Evolutionary conservation across 768 basidiomycete species (phyloP).

Genomic region (Suillus weaverae): DNA sequence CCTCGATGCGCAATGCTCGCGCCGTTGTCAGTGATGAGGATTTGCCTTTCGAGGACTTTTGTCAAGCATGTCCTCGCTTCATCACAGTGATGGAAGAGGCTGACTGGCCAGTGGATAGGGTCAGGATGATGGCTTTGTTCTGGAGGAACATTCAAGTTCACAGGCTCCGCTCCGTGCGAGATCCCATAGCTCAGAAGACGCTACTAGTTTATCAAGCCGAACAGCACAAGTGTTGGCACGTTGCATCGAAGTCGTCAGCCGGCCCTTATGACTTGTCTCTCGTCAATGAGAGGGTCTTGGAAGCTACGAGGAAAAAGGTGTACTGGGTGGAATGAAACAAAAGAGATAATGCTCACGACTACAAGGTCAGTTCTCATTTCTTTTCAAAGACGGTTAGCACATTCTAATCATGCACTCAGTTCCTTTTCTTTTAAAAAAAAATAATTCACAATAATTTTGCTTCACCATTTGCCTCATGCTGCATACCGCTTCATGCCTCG

Average conservation of each 20-base stretch:
- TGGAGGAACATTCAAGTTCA: background rate
- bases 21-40: background rate
- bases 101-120: background rate
- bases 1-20: rapidly evolving
- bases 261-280: background rate
- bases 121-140: background rate
- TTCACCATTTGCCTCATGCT: no score
- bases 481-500: no score
- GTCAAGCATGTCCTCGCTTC: background rate
- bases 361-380: background rate
- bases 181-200: background rate
- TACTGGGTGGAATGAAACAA: background rate
- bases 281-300: background rate
- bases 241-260: rapidly evolving
- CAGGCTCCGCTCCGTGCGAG: rapidly evolving
- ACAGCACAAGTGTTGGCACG: background rate
- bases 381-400: no score
- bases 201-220: background rate
- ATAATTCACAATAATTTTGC: no score
- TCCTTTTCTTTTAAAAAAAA: no score
- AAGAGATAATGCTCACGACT: background rate
- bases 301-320: rapidly evolving
- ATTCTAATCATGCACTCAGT: no score
- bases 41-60: background rate
- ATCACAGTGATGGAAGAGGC: background rate